Evolutionary conservation across 352 stramenopile genomes (phyloP).

Genomic region (Globisporangium spiculum): DNA sequence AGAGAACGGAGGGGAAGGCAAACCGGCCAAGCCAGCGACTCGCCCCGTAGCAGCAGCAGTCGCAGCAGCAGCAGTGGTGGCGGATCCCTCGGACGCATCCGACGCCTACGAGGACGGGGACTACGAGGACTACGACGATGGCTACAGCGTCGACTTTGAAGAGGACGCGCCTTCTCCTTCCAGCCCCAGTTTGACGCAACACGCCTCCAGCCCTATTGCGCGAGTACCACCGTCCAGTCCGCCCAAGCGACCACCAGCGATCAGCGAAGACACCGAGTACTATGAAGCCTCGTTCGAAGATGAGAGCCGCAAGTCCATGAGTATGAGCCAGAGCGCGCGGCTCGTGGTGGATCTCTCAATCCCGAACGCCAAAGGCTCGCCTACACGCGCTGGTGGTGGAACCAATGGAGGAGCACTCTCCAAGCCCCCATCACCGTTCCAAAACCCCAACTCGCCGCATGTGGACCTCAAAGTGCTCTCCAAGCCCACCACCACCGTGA

Average conservation of each 20-base stretch:
- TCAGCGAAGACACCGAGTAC: slow-evolving; percentile 46
- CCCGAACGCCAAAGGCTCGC: slow-evolving; percentile 35
- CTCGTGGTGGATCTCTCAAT: slow-evolving; percentile 67
- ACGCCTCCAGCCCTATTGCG: neutral
- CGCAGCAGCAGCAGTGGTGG: slow-evolving; percentile 15
- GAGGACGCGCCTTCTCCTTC: slow-evolving; percentile 21
- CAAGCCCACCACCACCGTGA: slow-evolving; percentile 22
- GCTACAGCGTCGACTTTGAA: slow-evolving; percentile 77
- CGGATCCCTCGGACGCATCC: slow-evolving; percentile 15
- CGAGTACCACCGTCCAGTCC: slow-evolving; percentile 1
- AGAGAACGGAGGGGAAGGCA: slow-evolving; percentile 30
- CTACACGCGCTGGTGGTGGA: slow-evolving; percentile 18
- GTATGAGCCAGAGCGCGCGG: slow-evolving; percentile 31
- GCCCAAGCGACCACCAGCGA: slow-evolving; percentile 10
- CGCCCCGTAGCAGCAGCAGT: slow-evolving; percentile 8
- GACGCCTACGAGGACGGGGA: slow-evolving; percentile 28
- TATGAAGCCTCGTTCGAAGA: slow-evolving; percentile 68
- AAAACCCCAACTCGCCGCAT: slow-evolving; percentile 31
- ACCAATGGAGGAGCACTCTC: neutral
- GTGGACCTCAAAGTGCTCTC: slow-evolving; percentile 47
- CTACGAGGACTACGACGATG: slow-evolving; percentile 49
- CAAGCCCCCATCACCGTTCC: slow-evolving; percentile 8
- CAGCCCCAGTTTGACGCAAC: neutral
- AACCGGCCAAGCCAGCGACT: neutral
- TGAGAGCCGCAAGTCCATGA: slow-evolving; percentile 54